Evolutionary conservation across 352 stramenopile genomes (phyloP).

Genomic region (Discostella stelligera): DNA sequence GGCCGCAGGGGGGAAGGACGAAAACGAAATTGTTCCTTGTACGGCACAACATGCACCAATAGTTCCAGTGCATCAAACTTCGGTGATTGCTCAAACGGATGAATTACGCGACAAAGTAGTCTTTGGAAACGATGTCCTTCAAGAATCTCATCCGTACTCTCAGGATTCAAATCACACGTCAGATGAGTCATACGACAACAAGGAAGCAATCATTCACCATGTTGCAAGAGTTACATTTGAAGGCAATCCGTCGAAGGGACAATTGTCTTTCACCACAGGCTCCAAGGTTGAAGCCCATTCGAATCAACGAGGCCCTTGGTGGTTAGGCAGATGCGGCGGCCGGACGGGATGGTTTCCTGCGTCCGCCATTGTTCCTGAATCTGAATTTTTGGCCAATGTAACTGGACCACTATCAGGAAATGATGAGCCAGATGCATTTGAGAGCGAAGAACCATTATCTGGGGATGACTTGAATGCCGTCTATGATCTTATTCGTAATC

Average conservation of each 20-base stretch:
- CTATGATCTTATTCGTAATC: conserved; percentile 59
- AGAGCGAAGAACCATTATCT: conserved; percentile 23
- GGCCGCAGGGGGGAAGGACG: not conserved
- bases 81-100: not conserved
- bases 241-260: conserved; percentile 42
- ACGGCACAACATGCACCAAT: no score
- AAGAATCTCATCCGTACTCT: no score
- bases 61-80: not conserved
- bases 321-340: conserved; percentile 47
- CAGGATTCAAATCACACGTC: not conserved
- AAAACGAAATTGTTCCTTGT: conserved; percentile 3
- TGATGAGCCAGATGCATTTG: conserved; percentile 15
- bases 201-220: conserved; percentile 50
- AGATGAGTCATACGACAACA: conserved; percentile 20
- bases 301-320: conserved; percentile 52
- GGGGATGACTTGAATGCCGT: conserved; percentile 41
- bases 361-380: conserved; percentile 46
- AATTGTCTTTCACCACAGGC: conserved; percentile 53
- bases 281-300: conserved; percentile 47
- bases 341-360: conserved; percentile 53
- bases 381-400: conserved; percentile 42
- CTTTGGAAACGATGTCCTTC: conserved; percentile 17
- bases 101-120: not conserved
- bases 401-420: not conserved
- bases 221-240: conserved; percentile 51